Conservation (phyloP, 306 rosid genomes). For the Glycine tomentella region DNA sequence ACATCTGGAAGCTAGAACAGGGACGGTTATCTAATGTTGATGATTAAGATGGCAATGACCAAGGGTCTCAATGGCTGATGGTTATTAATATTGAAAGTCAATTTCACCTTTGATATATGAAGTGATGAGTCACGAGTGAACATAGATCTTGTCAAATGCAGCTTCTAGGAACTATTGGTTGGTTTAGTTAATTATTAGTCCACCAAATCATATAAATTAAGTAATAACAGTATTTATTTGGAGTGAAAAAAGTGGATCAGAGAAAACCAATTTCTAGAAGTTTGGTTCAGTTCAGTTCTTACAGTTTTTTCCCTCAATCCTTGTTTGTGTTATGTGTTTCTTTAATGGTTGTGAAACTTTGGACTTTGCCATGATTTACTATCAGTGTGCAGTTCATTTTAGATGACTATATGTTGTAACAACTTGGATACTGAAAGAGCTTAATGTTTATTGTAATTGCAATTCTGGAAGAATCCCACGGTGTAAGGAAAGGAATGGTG, state of each 20-base stretch:
- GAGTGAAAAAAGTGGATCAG: background rate
- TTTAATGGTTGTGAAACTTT: background rate
- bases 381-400: background rate
- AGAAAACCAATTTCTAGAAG: background rate
- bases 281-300: background rate
- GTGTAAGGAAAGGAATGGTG: background rate
- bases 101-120: background rate
- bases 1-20: background rate
- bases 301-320: background rate
- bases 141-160: background rate
- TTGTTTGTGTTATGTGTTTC: slow-evolving; percentile 13
- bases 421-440: background rate
- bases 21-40: background rate
- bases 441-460: slow-evolving; percentile 17
- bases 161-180: background rate
- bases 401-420: background rate
- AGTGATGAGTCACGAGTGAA: background rate
- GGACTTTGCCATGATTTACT: background rate
- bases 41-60: background rate
- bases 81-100: background rate
- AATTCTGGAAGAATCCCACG: background rate
- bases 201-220: background rate
- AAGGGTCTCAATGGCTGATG: background rate
- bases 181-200: slow-evolving; percentile 2
- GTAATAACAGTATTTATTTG: background rate